Conservation (phyloP, 2,329 filamentous ascomycete genomes). For the Nemania sp. region DNA sequence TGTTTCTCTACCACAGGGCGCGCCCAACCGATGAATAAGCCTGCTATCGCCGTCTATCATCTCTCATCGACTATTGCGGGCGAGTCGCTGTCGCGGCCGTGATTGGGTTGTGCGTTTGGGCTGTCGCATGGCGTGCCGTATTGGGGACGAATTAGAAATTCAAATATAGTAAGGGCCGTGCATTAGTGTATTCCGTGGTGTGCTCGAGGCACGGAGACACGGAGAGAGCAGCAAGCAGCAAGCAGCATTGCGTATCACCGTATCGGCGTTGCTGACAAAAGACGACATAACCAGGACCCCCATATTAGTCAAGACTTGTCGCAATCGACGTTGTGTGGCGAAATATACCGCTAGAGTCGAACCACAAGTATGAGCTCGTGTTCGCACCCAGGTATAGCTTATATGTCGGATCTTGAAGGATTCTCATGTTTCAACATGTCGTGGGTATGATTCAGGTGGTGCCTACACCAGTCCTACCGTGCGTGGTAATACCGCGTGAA, state of each 20-base stretch:
- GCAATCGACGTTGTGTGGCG: too few relatives aligned
- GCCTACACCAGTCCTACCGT: too few relatives aligned
- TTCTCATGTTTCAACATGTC: not conserved
- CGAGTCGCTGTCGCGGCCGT: too few relatives aligned
- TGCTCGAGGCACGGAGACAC: too few relatives aligned
- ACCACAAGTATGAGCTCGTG: too few relatives aligned
- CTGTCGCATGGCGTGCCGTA: not conserved
- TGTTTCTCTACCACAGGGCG: too few relatives aligned
- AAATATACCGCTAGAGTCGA: too few relatives aligned
- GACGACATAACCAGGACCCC: not conserved
- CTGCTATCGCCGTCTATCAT: too few relatives aligned
- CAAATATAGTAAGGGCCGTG: not conserved
- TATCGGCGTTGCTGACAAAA: not conserved
- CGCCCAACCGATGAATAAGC: too few relatives aligned
- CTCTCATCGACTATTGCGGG: too few relatives aligned
- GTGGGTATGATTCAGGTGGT: conserved; percentile 11
- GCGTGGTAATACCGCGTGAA: not conserved
- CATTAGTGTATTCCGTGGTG: not conserved
- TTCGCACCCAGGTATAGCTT: not conserved
- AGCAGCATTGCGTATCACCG: not conserved
- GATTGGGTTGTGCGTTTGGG: not conserved
- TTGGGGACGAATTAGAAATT: not conserved
- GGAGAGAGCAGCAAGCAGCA: too few relatives aligned
- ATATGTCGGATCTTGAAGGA: not conserved
- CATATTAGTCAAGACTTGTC: not conserved